These are phyloP conservation scores for Astragalus membranaceus DNA, from an alignment of 306 rosid species.

Conservation along the genomic window DNA sequence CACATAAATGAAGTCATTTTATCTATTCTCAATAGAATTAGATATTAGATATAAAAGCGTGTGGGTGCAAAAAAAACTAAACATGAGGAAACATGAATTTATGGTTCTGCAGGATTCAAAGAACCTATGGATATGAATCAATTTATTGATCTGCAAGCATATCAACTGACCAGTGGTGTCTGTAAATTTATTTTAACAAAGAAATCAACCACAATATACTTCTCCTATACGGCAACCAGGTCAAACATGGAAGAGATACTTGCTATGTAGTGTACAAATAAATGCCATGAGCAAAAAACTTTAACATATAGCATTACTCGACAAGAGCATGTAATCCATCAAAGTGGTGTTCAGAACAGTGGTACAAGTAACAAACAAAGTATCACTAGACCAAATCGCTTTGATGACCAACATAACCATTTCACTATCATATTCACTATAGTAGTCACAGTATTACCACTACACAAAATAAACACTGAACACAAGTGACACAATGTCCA, in stretches of 20 bases:
- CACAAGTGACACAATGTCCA: background rate
- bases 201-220: constrained; percentile 7
- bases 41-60: constrained; percentile 5
- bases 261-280: background rate
- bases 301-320: background rate
- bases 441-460: background rate
- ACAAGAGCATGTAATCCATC: background rate
- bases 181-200: background rate
- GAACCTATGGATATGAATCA: background rate
- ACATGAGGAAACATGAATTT: background rate
- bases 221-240: background rate
- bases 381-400: background rate
- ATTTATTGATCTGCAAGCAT: constrained; percentile 12
- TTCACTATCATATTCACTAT: background rate
- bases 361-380: background rate
- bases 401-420: background rate
- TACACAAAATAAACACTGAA: background rate
- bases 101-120: background rate
- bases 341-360: background rate
- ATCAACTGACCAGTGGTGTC: background rate
- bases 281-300: background rate
- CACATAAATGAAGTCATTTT: background rate
- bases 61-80: background rate
- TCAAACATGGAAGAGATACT: background rate
- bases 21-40: background rate